A percentile compares a stretch with the other conserved stretches of the same genome.
These are phyloP conservation scores for Tuber magnatum DNA, from an alignment of 495 filamentous ascomycete genomes.

Conservation along the genomic window DNA sequence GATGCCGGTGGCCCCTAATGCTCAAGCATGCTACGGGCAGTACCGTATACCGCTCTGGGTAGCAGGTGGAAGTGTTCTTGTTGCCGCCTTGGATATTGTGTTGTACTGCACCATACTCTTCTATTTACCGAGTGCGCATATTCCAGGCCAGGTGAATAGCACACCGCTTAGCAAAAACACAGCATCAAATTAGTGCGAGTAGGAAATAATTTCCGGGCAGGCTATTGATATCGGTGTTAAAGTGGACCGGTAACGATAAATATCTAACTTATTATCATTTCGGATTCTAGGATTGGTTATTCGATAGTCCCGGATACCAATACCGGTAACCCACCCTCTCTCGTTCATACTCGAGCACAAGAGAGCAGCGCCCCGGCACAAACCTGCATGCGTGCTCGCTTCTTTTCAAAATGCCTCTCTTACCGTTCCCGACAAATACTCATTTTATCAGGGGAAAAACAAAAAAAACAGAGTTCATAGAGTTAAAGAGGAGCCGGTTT, in stretches of 20 bases:
- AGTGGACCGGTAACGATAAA: not conserved
- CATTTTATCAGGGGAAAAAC: too few relatives aligned
- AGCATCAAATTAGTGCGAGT: not conserved
- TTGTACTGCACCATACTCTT: not conserved
- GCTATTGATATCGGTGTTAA: not conserved
- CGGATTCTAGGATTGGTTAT: not conserved
- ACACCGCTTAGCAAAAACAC: not conserved
- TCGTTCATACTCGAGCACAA: not conserved
- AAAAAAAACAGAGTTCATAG: not conserved
- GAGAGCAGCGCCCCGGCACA: not conserved
- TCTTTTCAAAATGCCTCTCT: not conserved
- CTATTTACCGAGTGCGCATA: not conserved
- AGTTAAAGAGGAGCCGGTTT: not conserved
- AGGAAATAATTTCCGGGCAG: not conserved
- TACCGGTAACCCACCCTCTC: not conserved
- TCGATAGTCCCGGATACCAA: not conserved
- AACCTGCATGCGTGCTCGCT: not conserved
- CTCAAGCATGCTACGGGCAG: not conserved
- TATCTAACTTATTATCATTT: not conserved
- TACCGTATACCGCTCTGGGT: not conserved
- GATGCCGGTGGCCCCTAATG: not conserved
- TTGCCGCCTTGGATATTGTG: not conserved
- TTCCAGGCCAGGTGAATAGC: not conserved
- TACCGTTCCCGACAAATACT: not conserved
- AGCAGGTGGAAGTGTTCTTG: not conserved